Conservation (phyloP, 2,329 filamentous ascomycete species). For the Exophiala sp. region DNA sequence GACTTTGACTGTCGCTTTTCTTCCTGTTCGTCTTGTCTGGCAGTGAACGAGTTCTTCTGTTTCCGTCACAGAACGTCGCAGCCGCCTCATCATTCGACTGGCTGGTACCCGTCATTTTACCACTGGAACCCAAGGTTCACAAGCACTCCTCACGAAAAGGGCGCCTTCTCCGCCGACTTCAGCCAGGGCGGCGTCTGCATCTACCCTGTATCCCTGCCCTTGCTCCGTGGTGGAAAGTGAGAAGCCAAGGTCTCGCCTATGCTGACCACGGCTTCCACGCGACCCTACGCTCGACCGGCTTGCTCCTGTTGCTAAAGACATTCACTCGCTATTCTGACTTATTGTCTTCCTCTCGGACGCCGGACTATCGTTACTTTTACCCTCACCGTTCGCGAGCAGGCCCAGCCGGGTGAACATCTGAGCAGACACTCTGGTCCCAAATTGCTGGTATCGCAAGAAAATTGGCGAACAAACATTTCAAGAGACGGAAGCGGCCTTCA, state of each 20-base stretch:
- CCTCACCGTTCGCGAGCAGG: slow-evolving; percentile 1
- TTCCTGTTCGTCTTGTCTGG: no score
- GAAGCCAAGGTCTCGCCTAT: slow-evolving; percentile 3
- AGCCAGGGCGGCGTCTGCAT: not conserved
- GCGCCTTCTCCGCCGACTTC: slow-evolving; percentile 4
- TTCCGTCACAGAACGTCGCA: slow-evolving; percentile 4
- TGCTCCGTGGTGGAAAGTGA: slow-evolving; percentile 2
- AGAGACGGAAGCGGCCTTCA: slow-evolving; percentile 4
- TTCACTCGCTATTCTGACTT: not conserved
- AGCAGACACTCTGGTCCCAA: no score
- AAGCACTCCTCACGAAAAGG: not conserved
- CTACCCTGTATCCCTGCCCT: slow-evolving; percentile 9
- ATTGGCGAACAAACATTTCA: not conserved
- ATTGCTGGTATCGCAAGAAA: no score
- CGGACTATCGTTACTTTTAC: slow-evolving; percentile 12
- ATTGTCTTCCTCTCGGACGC: slow-evolving; percentile 8
- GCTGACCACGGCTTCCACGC: slow-evolving; percentile 9
- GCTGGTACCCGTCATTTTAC: no score
- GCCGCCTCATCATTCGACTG: slow-evolving; percentile 6
- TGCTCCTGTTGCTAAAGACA: slow-evolving; percentile 8
- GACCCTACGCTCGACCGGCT: slow-evolving; percentile 5
- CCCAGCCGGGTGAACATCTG: not conserved
- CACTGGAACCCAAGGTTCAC: not conserved
- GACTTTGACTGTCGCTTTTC: slow-evolving; percentile 1
- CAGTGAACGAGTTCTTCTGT: no score